Evolutionary conservation across 2,329 filamentous ascomycete genomes (phyloP).

Genomic region (Beauveria sp.): DNA sequence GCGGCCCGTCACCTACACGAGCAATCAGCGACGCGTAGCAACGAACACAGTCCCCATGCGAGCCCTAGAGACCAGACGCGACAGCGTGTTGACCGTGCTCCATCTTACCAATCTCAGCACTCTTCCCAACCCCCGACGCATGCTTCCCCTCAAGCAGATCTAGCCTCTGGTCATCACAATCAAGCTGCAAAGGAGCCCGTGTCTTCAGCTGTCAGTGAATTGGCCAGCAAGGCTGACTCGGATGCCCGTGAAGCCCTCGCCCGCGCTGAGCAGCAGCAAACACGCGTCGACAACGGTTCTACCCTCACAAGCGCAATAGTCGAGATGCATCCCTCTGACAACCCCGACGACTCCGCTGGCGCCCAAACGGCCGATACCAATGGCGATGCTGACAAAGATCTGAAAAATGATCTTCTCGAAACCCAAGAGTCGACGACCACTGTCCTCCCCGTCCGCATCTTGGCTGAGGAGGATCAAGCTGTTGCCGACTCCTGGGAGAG

Average conservation of each 20-base stretch:
- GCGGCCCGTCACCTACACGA: constrained; percentile 30
- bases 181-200: constrained; percentile 53
- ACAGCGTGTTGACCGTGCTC: constrained; percentile 28
- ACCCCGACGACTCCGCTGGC: constrained; percentile 21
- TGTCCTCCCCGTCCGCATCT: constrained; percentile 41
- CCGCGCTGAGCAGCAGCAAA: constrained; percentile 42
- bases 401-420: constrained; percentile 33
- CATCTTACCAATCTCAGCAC: constrained; percentile 20
- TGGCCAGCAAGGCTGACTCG: constrained; percentile 46
- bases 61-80: constrained; percentile 37
- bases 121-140: constrained; percentile 17
- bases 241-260: constrained; percentile 59
- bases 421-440: constrained; percentile 17
- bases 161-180: constrained; percentile 18
- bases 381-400: constrained; percentile 43
- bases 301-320: constrained; percentile 12
- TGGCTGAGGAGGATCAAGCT: constrained; percentile 46
- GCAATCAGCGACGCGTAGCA: constrained; percentile 28
- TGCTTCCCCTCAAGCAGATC: constrained; percentile 24
- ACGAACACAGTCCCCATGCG: constrained; percentile 34
- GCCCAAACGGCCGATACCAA: constrained; percentile 39
- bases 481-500: constrained; percentile 90
- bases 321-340: constrained; percentile 14
- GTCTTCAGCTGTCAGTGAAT: constrained; percentile 58
- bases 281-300: constrained; percentile 38